Percentiles rank a stretch among this genome's conserved stretches.
These are phyloP conservation scores for Yamadazyma buinensis DNA, from an alignment of 1,139 yeast species.

Conservation along the genomic window DNA sequence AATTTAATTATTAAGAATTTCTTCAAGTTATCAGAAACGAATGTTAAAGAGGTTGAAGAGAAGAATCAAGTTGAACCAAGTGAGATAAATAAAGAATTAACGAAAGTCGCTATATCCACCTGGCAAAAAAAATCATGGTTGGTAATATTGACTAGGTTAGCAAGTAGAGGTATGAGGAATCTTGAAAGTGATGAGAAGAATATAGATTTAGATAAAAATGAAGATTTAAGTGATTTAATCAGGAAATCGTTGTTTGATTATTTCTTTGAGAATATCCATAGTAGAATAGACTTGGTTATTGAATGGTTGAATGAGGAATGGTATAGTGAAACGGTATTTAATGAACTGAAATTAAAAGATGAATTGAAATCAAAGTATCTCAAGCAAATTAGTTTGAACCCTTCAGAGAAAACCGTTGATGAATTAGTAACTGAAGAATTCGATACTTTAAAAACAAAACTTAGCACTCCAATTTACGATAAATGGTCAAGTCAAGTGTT, in stretches of 20 bases:
- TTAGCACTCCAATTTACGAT: conserved; percentile 49
- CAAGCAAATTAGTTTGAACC: conserved; percentile 14
- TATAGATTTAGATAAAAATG: conserved; percentile 20
- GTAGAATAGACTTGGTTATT: conserved; percentile 70
- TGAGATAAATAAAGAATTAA: conserved; percentile 34
- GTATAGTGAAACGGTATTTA: conserved; percentile 63
- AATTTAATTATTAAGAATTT: conserved; percentile 52
- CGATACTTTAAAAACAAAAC: conserved; percentile 7
- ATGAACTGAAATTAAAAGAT: conserved; percentile 19
- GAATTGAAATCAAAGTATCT: conserved; percentile 16
- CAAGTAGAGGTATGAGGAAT: conserved; percentile 69
- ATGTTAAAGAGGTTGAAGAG: conserved; percentile 19
- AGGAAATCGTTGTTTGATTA: conserved; percentile 70
- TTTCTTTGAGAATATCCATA: conserved; percentile 70
- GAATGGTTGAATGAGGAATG: conserved; percentile 98
- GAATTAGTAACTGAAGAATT: conserved; percentile 8
- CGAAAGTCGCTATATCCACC: conserved; percentile 52
- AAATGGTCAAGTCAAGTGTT: conserved; percentile 70
- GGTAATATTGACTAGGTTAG: conserved; percentile 66
- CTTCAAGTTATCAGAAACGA: conserved; percentile 40
- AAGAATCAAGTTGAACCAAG: conserved; percentile 12
- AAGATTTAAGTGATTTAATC: conserved; percentile 54
- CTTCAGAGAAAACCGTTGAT: conserved; percentile 6
- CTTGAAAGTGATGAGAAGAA: conserved; percentile 17
- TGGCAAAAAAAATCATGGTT: conserved; percentile 82